These are phyloP conservation scores for Lagenaria siceraria DNA, from an alignment of 306 rosid species.

Conservation along the genomic window DNA sequence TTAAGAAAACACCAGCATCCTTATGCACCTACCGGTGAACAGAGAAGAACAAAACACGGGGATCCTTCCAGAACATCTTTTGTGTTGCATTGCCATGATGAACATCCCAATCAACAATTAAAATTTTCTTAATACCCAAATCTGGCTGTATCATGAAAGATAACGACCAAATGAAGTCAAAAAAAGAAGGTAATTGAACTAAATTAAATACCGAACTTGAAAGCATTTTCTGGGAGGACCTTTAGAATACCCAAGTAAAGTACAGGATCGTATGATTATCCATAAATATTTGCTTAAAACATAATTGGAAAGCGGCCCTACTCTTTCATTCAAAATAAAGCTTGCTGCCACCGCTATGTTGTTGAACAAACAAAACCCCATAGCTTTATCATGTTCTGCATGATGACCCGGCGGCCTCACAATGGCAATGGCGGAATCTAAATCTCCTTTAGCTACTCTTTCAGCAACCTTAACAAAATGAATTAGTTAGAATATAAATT, in stretches of 20 bases:
- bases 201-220: background rate
- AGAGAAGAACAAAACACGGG: slow-evolving; percentile 86
- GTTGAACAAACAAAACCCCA: slow-evolving; percentile 92
- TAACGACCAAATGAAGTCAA: slow-evolving; percentile 2
- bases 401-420: slow-evolving; percentile 99
- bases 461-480: slow-evolving; percentile 40
- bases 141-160: slow-evolving; percentile 55
- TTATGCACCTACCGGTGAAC: slow-evolving; percentile 62
- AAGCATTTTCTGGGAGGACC: background rate
- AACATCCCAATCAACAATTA: slow-evolving; percentile 96
- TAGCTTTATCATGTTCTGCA: slow-evolving; percentile 69
- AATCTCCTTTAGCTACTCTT: slow-evolving; percentile 73
- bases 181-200: background rate
- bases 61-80: slow-evolving; percentile 75
- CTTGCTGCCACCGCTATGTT: slow-evolving; percentile 78
- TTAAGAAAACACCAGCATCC: background rate
- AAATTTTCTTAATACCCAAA: slow-evolving; percentile 52
- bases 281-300: background rate
- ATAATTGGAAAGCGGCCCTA: slow-evolving; percentile 18
- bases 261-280: background rate
- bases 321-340: slow-evolving; percentile 56
- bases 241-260: background rate
- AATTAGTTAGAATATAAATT: background rate
- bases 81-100: slow-evolving; percentile 99
- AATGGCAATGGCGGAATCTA: slow-evolving; percentile 69